Conservation (phyloP, 768 basidiomycete species). For the Megacollybia marginata region DNA sequence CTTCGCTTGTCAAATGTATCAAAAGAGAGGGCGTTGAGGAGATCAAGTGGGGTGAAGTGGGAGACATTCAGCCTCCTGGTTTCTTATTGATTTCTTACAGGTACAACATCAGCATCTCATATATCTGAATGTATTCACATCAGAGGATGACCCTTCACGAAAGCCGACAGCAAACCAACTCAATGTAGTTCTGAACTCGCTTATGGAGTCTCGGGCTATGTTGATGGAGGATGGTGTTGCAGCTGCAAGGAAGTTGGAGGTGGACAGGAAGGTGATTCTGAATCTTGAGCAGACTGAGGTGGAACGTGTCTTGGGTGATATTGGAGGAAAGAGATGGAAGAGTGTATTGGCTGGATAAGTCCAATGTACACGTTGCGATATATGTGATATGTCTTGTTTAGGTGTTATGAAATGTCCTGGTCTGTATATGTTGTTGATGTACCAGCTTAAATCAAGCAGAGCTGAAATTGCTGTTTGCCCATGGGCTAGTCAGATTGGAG, state of each 20-base stretch:
- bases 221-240: slow-evolving; percentile 59
- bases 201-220: slow-evolving; percentile 72
- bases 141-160: slow-evolving; percentile 47
- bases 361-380: too few species aligned
- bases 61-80: slow-evolving; percentile 13
- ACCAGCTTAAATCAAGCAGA: too few species aligned
- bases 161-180: slow-evolving; percentile 62
- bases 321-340: slow-evolving; percentile 67
- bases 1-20: slow-evolving; percentile 74
- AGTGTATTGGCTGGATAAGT: slow-evolving; percentile 30
- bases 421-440: too few species aligned
- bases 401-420: too few species aligned
- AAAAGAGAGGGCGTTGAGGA: slow-evolving; percentile 82
- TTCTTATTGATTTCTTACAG: slow-evolving; percentile 24
- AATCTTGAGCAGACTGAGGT: slow-evolving; percentile 82
- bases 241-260: slow-evolving; percentile 45
- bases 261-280: slow-evolving; percentile 68
- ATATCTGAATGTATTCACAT: slow-evolving; percentile 58
- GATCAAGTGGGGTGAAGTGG: slow-evolving; percentile 77
- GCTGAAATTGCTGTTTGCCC: too few species aligned
- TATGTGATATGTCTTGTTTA: too few species aligned
- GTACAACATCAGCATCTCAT: slow-evolving; percentile 70
- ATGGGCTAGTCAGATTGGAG: too few species aligned
- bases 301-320: slow-evolving; percentile 76
- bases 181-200: slow-evolving; percentile 59